Percentiles rank a stretch among this genome's conserved stretches.
These are phyloP conservation scores for Leccinum pellstonianum DNA, from an alignment of 768 basidiomycete genomes.

Conservation along the genomic window DNA sequence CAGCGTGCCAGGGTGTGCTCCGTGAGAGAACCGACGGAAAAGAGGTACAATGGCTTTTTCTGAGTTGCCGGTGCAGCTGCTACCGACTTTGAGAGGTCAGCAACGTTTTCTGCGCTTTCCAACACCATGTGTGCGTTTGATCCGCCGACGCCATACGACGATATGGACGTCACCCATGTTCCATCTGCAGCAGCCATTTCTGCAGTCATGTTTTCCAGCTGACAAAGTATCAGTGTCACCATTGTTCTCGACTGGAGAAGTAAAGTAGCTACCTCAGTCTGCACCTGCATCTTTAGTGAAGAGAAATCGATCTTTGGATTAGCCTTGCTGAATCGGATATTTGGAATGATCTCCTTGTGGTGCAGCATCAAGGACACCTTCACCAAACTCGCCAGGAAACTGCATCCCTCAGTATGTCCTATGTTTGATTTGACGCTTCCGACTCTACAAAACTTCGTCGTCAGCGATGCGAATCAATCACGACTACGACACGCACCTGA, in stretches of 20 bases:
- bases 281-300: slow-evolving; percentile 26
- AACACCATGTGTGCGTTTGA: slow-evolving; percentile 35
- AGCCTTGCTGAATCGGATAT: slow-evolving; percentile 29
- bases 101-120: slow-evolving; percentile 24
- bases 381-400: slow-evolving; percentile 35
- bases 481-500: slow-evolving; percentile 11
- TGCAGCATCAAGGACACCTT: slow-evolving; percentile 35
- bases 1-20: slow-evolving; percentile 26
- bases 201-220: slow-evolving; percentile 25
- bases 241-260: not conserved
- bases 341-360: slow-evolving; percentile 29
- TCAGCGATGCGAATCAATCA: not conserved
- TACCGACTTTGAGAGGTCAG: slow-evolving; percentile 12
- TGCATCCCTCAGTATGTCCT: slow-evolving; percentile 30
- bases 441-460: slow-evolving; percentile 11
- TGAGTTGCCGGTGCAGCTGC: not conserved
- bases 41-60: slow-evolving; percentile 25
- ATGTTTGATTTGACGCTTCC: slow-evolving; percentile 30
- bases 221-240: no score
- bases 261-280: slow-evolving; percentile 18
- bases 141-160: slow-evolving; percentile 35
- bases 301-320: slow-evolving; percentile 28
- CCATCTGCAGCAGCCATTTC: slow-evolving; percentile 31
- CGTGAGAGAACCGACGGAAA: slow-evolving; percentile 30
- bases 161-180: slow-evolving; percentile 32